Base-by-base conservation (phyloP, 2,329 filamentous ascomycete species). In the Camptophora hylomeconis region DNA sequence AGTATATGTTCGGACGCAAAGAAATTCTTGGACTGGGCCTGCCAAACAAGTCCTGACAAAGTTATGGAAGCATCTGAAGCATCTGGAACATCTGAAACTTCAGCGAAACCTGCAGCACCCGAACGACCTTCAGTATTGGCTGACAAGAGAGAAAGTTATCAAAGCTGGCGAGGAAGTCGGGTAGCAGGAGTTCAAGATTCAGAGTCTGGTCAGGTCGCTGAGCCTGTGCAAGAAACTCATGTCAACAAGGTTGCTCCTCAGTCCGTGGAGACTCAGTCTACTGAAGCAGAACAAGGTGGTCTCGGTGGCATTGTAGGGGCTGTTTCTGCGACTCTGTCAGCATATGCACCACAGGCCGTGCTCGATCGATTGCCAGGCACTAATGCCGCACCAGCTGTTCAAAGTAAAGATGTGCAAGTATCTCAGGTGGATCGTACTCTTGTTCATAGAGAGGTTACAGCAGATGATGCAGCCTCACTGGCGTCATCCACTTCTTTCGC, bases 21-120 rank as follows among this genome's bases (percentile, higher is more conserved):
- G 30, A 89, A 86, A 51, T 92, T 92, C 42, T 51, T 89, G 9
- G 70, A 83, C 33, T 92, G 84, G 84, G 75, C 74, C 3, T 67
- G 65, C 38, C 56, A 60, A 17, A 60, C 61, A 31, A 58, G 65
- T 7, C 56, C 63, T 20, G 48, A 54, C 7, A 51, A 56, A 4
- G 54, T 56, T 10, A 7, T 18, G 25, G 12, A 15, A n/a, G 17
- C 12, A 5, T 8, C 12, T 8, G 15, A 26, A 9, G 5, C 10
- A 5, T 15, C n/a, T 3, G 17, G 10, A n/a, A 20, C n/a, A n/a
- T n/a, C 15, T 7, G 8, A 4, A 19, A 11, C 12, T 18, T 10
- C 12, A 21, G 16, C 27, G 22, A 22, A 24, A 10, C 24, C 20
- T 10, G 20, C 26, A 11, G 8, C 26, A 30, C 17, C 19, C n/a